These are phyloP conservation scores for Uronychia binucleata DNA, from an alignment of 73 alveolate genomes.

Conservation along the genomic window DNA sequence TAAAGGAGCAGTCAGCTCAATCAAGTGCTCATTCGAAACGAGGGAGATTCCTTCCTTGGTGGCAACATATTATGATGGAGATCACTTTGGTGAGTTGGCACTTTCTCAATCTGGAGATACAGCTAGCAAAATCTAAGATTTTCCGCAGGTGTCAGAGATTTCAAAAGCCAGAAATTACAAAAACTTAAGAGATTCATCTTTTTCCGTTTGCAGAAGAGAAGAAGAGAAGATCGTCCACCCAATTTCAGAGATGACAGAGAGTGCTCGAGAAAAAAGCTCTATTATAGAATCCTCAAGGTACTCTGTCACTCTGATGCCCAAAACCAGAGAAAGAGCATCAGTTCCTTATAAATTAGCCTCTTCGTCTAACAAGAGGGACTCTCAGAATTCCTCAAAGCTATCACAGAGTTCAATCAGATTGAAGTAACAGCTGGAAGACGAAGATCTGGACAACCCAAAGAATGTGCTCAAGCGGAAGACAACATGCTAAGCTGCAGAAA, in stretches of 20 bases:
- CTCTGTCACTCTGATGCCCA: no score
- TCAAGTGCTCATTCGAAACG: background rate
- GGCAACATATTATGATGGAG: constrained; percentile 29
- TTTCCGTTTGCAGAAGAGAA: background rate
- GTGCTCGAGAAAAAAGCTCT: no score
- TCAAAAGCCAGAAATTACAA: background rate
- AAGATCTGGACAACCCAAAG: background rate
- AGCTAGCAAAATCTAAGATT: no score
- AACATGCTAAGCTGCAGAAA: background rate
- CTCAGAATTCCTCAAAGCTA: background rate
- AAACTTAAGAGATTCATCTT: background rate
- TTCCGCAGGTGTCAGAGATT: background rate
- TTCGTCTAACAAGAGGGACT: background rate
- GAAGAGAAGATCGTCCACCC: background rate
- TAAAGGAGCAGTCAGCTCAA: constrained; percentile 13
- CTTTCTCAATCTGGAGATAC: background rate
- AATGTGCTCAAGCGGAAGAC: background rate
- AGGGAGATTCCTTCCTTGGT: background rate
- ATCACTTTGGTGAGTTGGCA: constrained; percentile 40
- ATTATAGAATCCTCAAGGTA: no score
- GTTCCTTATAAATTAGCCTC: background rate
- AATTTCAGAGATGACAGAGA: no score
- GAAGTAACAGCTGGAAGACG: background rate
- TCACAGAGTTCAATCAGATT: background rate
- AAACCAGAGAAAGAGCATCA: background rate